phyloP scores from a whole-genome alignment of 768 basidiomycete species.

The Termitomyces titanicus region DNA sequence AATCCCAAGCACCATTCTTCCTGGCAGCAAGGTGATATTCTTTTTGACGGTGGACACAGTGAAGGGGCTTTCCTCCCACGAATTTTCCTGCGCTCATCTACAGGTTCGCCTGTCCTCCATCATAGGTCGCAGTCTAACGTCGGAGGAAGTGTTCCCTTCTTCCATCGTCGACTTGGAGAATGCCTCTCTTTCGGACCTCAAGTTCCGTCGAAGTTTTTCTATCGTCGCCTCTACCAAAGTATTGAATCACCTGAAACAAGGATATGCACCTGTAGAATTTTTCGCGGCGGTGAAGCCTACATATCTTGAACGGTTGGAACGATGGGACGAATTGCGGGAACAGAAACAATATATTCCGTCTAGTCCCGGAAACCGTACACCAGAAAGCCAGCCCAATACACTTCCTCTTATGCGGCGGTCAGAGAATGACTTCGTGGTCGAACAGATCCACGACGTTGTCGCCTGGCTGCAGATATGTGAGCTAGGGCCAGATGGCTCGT shows the following conservation, averaged over 20 bases:
- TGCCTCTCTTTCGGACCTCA: slow-evolving; percentile 72
- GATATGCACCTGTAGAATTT: slow-evolving; percentile 86
- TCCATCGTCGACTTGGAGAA: slow-evolving; percentile 68
- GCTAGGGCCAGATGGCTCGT: slow-evolving; percentile 79
- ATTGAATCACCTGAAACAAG: slow-evolving; percentile 63
- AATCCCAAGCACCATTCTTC: slow-evolving; percentile 57
- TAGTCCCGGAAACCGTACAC: slow-evolving; percentile 28
- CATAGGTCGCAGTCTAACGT: slow-evolving; percentile 60
- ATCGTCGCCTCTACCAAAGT: slow-evolving; percentile 74
- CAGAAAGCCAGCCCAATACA: slow-evolving; percentile 38
- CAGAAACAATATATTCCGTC: slow-evolving; percentile 47
- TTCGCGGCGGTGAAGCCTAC: slow-evolving; percentile 80
- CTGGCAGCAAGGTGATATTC: slow-evolving; percentile 82
- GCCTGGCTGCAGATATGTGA: slow-evolving; percentile 86
- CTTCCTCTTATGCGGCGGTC: slow-evolving; percentile 84
- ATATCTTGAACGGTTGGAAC: slow-evolving; percentile 85
- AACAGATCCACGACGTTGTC: slow-evolving; percentile 88
- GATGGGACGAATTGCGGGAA: slow-evolving; percentile 93
- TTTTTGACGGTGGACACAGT: slow-evolving; percentile 83
- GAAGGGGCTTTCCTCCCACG: slow-evolving; percentile 85
- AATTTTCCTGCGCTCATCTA: slow-evolving; percentile 82
- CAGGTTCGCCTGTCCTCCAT: slow-evolving; percentile 89
- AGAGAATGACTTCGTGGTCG: slow-evolving; percentile 86
- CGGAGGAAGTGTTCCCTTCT: slow-evolving; percentile 85
- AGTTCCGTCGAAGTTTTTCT: slow-evolving; percentile 80